Percentiles rank a stretch among this genome's conserved stretches.
These are phyloP conservation scores for Lactifluus subvellereus DNA, from an alignment of 768 basidiomycete genomes.

Conservation along the genomic window DNA sequence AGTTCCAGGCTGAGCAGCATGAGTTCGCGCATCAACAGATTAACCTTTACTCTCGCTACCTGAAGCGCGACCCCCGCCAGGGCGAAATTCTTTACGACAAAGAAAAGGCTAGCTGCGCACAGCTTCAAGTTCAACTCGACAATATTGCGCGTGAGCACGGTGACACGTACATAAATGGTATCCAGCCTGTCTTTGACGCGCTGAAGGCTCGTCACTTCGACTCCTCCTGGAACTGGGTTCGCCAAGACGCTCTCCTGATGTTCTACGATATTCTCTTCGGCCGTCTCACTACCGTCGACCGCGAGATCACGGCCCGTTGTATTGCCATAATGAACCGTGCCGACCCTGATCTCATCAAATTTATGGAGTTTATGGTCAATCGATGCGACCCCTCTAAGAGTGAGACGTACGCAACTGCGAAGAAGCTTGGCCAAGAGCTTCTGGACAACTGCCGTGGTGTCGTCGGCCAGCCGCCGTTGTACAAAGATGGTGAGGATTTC, in stretches of 20 bases:
- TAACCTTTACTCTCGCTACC: slow-evolving; percentile 95
- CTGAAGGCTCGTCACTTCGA: slow-evolving; percentile 98
- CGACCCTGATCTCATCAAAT: slow-evolving; percentile 82
- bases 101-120: slow-evolving; percentile 67
- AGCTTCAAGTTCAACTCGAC: slow-evolving; percentile 83
- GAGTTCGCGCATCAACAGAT: slow-evolving; percentile 89
- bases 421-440: slow-evolving; percentile 93
- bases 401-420: slow-evolving; percentile 90
- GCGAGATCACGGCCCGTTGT: slow-evolving; percentile 94
- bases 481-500: slow-evolving; percentile 76
- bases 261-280: slow-evolving; percentile 99
- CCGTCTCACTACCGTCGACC: slow-evolving; percentile 86
- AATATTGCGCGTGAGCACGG: slow-evolving; percentile 89
- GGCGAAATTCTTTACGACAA: slow-evolving; percentile 87
- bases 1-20: slow-evolving; percentile 92
- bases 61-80: slow-evolving; percentile 86
- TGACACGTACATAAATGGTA: slow-evolving; percentile 88
- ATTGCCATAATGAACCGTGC: slow-evolving; percentile 97
- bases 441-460: slow-evolving; percentile 91
- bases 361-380: slow-evolving; percentile 96
- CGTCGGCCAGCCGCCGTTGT: slow-evolving; percentile 73
- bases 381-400: slow-evolving; percentile 74
- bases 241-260: slow-evolving; percentile 94
- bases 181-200: slow-evolving; percentile 90
- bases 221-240: slow-evolving; percentile 99